Conservation (phyloP, 2,329 filamentous ascomycete genomes). For the Pochonia chlamydosporia region DNA sequence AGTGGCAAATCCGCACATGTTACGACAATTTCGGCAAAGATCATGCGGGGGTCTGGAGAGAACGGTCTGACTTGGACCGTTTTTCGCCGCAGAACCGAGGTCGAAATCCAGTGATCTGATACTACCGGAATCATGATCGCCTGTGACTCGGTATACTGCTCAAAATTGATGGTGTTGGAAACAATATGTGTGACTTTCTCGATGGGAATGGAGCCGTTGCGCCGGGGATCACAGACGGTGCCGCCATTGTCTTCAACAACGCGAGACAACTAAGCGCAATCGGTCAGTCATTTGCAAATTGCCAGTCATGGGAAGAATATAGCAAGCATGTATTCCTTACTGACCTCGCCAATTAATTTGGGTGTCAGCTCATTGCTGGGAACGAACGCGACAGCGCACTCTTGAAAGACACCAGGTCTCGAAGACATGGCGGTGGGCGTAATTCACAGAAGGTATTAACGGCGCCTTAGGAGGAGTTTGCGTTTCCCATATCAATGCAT, state of each 20-base stretch:
- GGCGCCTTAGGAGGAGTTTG: neutral
- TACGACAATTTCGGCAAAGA: conserved; percentile 79
- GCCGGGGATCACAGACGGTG: conserved; percentile 38
- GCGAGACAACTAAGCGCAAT: conserved; percentile 30
- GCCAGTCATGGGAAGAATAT: neutral
- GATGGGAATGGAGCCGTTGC: conserved; percentile 43
- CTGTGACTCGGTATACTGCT: conserved; percentile 71
- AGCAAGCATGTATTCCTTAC: neutral
- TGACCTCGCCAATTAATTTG: conserved; percentile 35
- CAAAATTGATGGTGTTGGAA: conserved; percentile 80
- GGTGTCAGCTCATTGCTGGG: conserved; percentile 34
- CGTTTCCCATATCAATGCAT: neutral
- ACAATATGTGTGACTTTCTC: conserved; percentile 49
- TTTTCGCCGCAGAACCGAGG: conserved; percentile 63
- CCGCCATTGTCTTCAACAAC: conserved; percentile 45
- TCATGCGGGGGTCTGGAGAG: conserved; percentile 84
- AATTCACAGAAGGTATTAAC: neutral
- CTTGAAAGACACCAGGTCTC: conserved; percentile 30
- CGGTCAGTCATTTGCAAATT: conserved; percentile 7
- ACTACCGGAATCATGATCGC: conserved; percentile 80
- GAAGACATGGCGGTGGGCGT: conserved; percentile 20
- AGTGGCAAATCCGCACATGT: conserved; percentile 79
- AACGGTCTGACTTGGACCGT: conserved; percentile 74
- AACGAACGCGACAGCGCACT: conserved; percentile 41
- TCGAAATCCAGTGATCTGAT: conserved; percentile 72